A percentile compares a stretch with the other conserved stretches of the same genome.
Evolutionary conservation across 2,329 filamentous ascomycete genomes (phyloP).

Genomic region (Domatiomyces globalis): DNA sequence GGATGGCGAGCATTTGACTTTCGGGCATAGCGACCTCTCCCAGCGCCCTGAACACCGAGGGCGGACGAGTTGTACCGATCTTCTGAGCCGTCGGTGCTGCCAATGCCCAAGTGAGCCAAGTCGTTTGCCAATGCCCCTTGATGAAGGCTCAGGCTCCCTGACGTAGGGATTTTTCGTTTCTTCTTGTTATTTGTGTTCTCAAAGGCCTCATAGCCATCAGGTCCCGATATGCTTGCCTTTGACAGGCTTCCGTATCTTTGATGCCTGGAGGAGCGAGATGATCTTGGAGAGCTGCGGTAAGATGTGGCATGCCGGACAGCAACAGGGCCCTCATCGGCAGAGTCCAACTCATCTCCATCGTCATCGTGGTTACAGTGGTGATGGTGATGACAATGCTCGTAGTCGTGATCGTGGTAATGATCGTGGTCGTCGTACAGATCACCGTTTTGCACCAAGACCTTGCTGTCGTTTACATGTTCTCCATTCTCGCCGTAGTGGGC

Average conservation of each 20-base stretch:
- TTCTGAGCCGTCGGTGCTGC: constrained; percentile 23
- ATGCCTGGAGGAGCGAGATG: constrained; percentile 23
- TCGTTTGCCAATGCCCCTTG: constrained; percentile 48
- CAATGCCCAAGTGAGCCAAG: constrained; percentile 48
- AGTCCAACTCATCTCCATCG: constrained; percentile 23
- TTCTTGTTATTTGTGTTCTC: constrained; percentile 99
- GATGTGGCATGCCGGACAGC: constrained; percentile 30
- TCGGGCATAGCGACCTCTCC: constrained; percentile 68
- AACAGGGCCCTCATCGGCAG: constrained; percentile 37
- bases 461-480: constrained; percentile 36
- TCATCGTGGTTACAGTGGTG: constrained; percentile 25
- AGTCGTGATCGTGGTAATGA: constrained; percentile 16
- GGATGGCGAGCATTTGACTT: constrained; percentile 19
- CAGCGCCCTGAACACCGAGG: constrained; percentile 62
- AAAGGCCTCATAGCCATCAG: constrained; percentile 90
- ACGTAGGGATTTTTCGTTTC: constrained; percentile 92
- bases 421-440: constrained; percentile 20
- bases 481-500: constrained; percentile 48
- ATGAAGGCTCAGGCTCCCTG: constrained; percentile 52
- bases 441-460: constrained; percentile 31
- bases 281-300: constrained; percentile 26
- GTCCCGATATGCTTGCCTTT: constrained; percentile 44
- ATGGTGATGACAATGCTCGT: constrained; percentile 13
- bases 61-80: constrained; percentile 31
- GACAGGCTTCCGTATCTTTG: constrained; percentile 25